Evolutionary conservation across 768 basidiomycete species (phyloP), one percentile per base, ranked within the genome.

Genomic region (Dendrothele bispora): DNA sequence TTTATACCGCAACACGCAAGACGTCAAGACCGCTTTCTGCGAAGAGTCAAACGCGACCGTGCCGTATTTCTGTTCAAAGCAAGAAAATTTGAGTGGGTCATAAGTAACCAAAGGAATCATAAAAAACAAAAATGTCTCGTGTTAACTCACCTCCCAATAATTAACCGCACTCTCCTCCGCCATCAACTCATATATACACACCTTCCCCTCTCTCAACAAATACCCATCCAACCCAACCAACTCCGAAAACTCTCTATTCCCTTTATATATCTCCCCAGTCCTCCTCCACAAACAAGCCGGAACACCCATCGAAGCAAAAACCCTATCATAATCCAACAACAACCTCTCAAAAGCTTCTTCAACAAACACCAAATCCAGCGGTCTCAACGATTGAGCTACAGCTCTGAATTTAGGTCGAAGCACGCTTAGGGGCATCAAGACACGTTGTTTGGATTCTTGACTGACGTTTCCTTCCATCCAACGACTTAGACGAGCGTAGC

Each of bases 241-340:
- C 59, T 92, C 91, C 5, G 91, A 86, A 63, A 99, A 98, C 67
- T 95, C 94, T 46, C 91, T 81, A 62, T 99, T 99, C 37, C 88
- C 95, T 65, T 98, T 98, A 76, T 98, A 98, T 52, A 98, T 98
- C 71, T 98, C 95, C 25, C 95, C 95, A 2, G 95, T 98, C 39
- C 95, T 74, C 20, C 94, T 76, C 95, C 95, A 98, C 5, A 98
- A 77, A 55, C 95, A 98, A 0, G 94, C 93, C 0, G 95, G 95
- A 3, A 98, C 93, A 28, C 92, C 94, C 87, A 98, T 98, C 0
- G 91, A 92, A 42, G 86, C 85, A 67, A 91, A 91, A 12, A 89
- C 91, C 17, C 93, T 86, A 63, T 98, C 95, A 53, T 98, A 98
- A 61, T 97, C 93, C 20, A 98, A 80, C 49, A 98, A 74, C 52